phyloP scores from a whole-genome alignment of 352 stramenopile genomes.

The Chrysophaeum taylorii region DNA sequence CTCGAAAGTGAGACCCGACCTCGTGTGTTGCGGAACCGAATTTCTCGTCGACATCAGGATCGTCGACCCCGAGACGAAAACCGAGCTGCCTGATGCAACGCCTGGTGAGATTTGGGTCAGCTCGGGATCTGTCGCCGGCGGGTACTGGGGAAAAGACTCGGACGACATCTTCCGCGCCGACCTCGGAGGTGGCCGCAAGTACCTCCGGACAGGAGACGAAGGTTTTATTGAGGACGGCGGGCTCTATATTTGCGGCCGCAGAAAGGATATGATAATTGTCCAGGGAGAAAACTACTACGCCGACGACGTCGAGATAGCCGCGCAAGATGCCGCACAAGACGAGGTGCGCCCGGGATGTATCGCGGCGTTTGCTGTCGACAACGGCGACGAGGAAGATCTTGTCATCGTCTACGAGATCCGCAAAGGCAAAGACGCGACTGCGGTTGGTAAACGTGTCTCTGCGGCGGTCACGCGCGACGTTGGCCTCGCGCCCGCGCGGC shows the following conservation, averaged over 20 bases:
- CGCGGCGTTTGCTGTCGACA: constrained; percentile 66
- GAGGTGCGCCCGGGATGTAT: constrained; percentile 74
- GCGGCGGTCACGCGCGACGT: constrained; percentile 25
- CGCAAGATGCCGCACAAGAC: constrained; percentile 44
- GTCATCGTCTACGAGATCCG: constrained; percentile 43
- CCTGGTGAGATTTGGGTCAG: neutral
- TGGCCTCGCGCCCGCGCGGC: constrained; percentile 47
- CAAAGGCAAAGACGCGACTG: too few relatives aligned
- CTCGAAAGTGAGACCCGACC: too few relatives aligned
- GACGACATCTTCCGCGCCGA: constrained; percentile 55
- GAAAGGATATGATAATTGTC: constrained; percentile 99
- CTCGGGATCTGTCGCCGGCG: neutral
- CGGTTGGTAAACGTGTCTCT: too few relatives aligned
- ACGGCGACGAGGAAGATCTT: constrained; percentile 38
- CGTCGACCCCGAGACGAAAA: neutral
- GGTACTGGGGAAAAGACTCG: constrained; percentile 69
- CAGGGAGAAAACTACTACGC: constrained; percentile 92
- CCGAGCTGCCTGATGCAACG: neutral
- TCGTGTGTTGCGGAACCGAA: too few relatives aligned
- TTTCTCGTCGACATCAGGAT: too few relatives aligned
- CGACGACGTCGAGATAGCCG: constrained; percentile 86
- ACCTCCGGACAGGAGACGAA: constrained; percentile 87
- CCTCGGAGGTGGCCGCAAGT: constrained; percentile 31
- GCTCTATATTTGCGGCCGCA: constrained; percentile 90
- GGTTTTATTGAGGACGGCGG: constrained; percentile 90